A percentile compares a stretch with the other conserved stretches of the same genome.
Evolutionary conservation across 208 protist species (phyloP).

Genomic region (Trypanosoma vivax): DNA sequence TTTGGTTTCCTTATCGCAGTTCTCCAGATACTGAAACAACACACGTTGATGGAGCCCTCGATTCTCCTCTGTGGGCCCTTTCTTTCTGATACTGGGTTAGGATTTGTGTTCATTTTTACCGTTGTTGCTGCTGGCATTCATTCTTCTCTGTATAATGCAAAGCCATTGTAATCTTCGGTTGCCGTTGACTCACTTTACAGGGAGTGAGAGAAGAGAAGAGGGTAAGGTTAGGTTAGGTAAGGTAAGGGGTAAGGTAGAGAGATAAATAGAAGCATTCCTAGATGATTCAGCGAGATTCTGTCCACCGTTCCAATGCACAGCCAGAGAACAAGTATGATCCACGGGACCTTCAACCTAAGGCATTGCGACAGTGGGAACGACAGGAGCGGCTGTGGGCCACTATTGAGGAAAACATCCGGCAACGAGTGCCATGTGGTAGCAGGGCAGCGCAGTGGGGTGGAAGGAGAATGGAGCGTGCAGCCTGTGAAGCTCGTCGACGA

Average conservation of each 20-base stretch:
- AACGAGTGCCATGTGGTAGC: slow-evolving; percentile 1
- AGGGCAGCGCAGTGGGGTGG: slow-evolving; percentile 1
- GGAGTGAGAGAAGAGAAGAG: no score
- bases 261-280: background rate
- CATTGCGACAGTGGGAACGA: slow-evolving; percentile 51
- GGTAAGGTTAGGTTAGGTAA: no score
- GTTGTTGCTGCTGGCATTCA: no score
- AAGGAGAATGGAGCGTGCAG: slow-evolving; percentile 33
- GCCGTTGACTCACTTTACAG: no score
- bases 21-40: no score
- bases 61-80: background rate
- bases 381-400: slow-evolving; percentile 58
- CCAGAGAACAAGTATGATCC: slow-evolving; percentile 29
- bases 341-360: slow-evolving; percentile 58
- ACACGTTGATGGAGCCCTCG: no score
- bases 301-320: background rate
- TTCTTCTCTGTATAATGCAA: no score
- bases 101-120: no score
- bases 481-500: slow-evolving; percentile 28
- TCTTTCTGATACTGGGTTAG: no score
- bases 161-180: no score
- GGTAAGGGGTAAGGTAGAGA: no score
- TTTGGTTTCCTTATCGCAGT: background rate
- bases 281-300: background rate
- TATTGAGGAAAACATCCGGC: slow-evolving; percentile 20